Conservation (phyloP, 192 early-diverging fungal genomes). For the Coemansia umbellata region DNA sequence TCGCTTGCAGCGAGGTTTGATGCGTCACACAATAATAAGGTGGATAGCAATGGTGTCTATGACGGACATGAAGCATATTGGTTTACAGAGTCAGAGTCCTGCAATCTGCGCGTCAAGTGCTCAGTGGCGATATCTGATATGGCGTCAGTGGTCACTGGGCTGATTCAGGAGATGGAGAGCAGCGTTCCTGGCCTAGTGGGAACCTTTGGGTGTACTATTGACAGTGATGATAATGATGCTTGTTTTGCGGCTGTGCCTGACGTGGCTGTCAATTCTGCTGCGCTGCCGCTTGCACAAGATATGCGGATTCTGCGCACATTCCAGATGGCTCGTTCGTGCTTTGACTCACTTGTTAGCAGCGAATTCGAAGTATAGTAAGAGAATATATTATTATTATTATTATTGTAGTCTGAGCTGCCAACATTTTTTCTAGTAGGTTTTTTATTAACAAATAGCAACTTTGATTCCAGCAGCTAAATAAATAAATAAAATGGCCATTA, state of each 20-base stretch:
- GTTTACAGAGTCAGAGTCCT: conserved; percentile 13
- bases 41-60: conserved; percentile 30
- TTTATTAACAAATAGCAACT: not conserved
- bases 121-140: conserved; percentile 37
- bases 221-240: too few relatives aligned
- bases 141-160: conserved; percentile 25
- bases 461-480: too few relatives aligned
- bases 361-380: conserved; percentile 9
- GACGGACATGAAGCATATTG: conserved; percentile 19
- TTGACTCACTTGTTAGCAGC: conserved; percentile 34
- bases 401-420: not conserved
- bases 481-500: too few relatives aligned
- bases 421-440: not conserved
- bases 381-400: not conserved
- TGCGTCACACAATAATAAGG: not conserved
- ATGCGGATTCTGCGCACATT: conserved; percentile 36
- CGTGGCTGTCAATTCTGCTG: conserved; percentile 1
- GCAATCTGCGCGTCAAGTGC: conserved; percentile 34
- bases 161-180: conserved; percentile 20
- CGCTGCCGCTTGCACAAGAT: conserved; percentile 33
- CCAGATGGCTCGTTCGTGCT: conserved; percentile 42
- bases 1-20: conserved; percentile 22
- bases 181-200: not conserved
- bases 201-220: not conserved
- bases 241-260: too few relatives aligned